Evolutionary conservation across 208 protist species (phyloP).

Genomic region (Trypanosoma cruzi): DNA sequence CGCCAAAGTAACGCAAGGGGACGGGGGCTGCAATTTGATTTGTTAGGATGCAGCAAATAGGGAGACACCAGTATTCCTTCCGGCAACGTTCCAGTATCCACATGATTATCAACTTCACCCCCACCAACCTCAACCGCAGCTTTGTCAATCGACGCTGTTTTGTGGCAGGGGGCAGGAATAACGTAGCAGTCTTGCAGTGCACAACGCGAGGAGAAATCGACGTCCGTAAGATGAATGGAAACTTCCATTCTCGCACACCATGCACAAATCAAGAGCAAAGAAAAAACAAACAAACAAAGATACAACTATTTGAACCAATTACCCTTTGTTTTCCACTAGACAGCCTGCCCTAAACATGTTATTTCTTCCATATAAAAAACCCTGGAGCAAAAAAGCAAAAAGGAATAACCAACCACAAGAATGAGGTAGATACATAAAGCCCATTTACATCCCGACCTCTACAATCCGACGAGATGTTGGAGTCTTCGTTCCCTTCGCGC

Average conservation of each 20-base stretch:
- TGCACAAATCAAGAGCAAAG: neutral
- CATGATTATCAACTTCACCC: neutral
- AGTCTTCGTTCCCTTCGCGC: neutral
- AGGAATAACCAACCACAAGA: too few species aligned
- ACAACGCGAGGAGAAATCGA: constrained; percentile 46
- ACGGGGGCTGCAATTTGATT: neutral
- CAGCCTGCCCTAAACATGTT: too few species aligned
- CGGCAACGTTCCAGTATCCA: neutral
- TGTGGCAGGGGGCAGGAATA: constrained; percentile 26
- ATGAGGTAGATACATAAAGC: too few species aligned
- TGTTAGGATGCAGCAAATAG: constrained; percentile 29
- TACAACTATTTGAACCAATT: too few species aligned
- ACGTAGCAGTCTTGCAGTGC: constrained; percentile 46
- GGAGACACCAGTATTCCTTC: constrained; percentile 29
- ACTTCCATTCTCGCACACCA: neutral
- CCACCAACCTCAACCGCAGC: neutral
- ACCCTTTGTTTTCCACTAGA: too few species aligned
- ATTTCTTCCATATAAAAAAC: too few species aligned
- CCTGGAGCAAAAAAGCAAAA: too few species aligned
- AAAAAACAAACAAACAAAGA: neutral
- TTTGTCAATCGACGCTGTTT: too few species aligned
- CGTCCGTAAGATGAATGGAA: constrained; percentile 39
- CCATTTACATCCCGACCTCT: neutral
- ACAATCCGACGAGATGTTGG: neutral
- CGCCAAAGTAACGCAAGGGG: constrained; percentile 47